Evolutionary conservation across 495 filamentous ascomycete species (phyloP).

Genomic region (Penicillium lagena): DNA sequence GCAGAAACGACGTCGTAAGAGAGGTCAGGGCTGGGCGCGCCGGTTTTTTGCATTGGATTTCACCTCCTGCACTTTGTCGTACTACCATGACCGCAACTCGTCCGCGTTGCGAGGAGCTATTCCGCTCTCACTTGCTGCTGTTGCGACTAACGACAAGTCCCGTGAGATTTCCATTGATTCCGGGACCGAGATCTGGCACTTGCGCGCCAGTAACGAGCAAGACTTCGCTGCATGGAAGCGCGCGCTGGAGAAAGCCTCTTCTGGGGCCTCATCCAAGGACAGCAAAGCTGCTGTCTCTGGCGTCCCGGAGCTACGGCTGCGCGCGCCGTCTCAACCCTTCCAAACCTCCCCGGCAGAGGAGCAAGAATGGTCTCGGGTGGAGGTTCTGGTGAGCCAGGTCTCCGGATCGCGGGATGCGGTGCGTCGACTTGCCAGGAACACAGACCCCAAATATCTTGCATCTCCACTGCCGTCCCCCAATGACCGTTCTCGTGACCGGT

Average conservation of each 20-base stretch:
- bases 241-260: conserved; percentile 73
- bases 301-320: conserved; percentile 26
- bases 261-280: conserved; percentile 20
- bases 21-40: conserved; percentile 85
- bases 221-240: conserved; percentile 85
- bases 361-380: conserved; percentile 76
- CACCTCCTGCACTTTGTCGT: conserved; percentile 82
- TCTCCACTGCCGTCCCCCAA: conserved; percentile 9
- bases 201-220: conserved; percentile 71
- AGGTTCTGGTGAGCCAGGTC: conserved; percentile 73
- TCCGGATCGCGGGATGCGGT: conserved; percentile 86
- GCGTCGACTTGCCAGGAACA: conserved; percentile 73
- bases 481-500: conserved; percentile 28
- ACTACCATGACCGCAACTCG: conserved; percentile 90
- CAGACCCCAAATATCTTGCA: conserved; percentile 57
- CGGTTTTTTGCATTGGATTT: conserved; percentile 95
- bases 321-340: conserved; percentile 19
- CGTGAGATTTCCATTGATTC: conserved; percentile 96
- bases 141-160: conserved; percentile 77
- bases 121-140: conserved; percentile 81
- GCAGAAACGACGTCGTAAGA: conserved; percentile 84
- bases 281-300: conserved; percentile 4
- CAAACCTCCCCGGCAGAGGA: conserved; percentile 51
- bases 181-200: conserved; percentile 93
- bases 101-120: conserved; percentile 87